phyloP scores from a whole-genome alignment of 805 yeast species.

The Millerago galiae region DNA sequence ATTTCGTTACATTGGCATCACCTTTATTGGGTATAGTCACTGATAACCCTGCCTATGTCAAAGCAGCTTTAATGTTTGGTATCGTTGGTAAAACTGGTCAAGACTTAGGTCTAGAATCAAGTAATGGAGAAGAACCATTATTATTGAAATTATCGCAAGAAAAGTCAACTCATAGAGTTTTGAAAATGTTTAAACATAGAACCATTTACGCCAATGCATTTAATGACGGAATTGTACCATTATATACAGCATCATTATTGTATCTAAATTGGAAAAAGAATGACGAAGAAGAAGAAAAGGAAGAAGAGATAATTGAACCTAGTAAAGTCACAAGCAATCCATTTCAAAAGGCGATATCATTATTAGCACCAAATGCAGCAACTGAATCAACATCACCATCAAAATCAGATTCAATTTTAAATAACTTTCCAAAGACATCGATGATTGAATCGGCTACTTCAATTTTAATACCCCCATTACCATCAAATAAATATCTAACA shows the following conservation, averaged over 20 bases:
- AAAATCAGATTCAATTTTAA: neutral
- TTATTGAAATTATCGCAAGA: constrained; percentile 60
- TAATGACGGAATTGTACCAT: constrained; percentile 79
- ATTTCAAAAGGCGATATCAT: constrained; percentile 37
- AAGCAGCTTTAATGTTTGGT: constrained; percentile 63
- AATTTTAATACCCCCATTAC: constrained; percentile 63
- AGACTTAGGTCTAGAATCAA: constrained; percentile 55
- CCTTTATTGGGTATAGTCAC: constrained; percentile 73
- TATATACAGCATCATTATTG: constrained; percentile 63
- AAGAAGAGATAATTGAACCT: constrained; percentile 5
- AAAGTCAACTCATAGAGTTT: constrained; percentile 48
- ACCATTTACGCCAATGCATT: constrained; percentile 71
- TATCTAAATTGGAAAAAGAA: constrained; percentile 47
- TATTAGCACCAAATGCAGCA: constrained; percentile 32
- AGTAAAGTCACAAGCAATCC: constrained; percentile 30
- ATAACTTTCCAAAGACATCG: constrained; percentile 54
- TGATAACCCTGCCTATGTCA: constrained; percentile 72
- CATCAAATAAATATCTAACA: constrained; percentile 51
- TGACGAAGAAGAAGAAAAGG: constrained; percentile 3
- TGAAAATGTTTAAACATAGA: constrained; percentile 53
- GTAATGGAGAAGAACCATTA: constrained; percentile 44
- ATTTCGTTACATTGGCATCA: constrained; percentile 67
- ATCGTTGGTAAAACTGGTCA: constrained; percentile 78
- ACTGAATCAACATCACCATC: neutral
- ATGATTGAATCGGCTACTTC: constrained; percentile 65